A percentile compares a stretch with the other conserved stretches of the same genome.
phyloP scores from a whole-genome alignment of 2,329 filamentous ascomycete species.

The Penicillium capsulatum region DNA sequence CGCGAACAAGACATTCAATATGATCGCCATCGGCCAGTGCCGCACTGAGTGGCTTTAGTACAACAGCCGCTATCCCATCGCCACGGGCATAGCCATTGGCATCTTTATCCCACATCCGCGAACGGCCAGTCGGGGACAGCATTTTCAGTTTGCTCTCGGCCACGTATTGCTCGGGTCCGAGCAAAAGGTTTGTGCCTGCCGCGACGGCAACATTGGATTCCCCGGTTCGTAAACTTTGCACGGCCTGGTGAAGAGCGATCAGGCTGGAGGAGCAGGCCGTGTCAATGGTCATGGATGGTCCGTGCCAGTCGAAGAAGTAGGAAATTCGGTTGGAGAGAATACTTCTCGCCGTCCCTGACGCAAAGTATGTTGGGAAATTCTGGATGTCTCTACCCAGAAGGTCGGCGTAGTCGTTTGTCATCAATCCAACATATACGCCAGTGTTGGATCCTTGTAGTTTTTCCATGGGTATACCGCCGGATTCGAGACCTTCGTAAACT shows the following conservation, averaged over 20 bases:
- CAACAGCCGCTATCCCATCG: slow-evolving; percentile 50
- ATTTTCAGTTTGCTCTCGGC: slow-evolving; percentile 37
- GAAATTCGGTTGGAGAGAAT: slow-evolving; percentile 42
- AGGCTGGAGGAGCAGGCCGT: slow-evolving; percentile 47
- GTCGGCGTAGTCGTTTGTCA: slow-evolving; percentile 27
- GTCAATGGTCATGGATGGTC: slow-evolving; percentile 44
- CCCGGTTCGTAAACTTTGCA: slow-evolving; percentile 28
- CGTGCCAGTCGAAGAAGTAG: slow-evolving; percentile 35
- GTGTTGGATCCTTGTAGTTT: slow-evolving; percentile 24
- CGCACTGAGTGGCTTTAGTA: slow-evolving; percentile 49
- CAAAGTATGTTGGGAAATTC: slow-evolving; percentile 22
- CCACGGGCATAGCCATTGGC: slow-evolving; percentile 52
- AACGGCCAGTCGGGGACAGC: slow-evolving; percentile 52
- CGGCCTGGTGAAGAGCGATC: slow-evolving; percentile 35
- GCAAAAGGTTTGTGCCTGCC: slow-evolving; percentile 25
- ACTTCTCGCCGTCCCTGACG: slow-evolving; percentile 34
- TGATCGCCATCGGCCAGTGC: slow-evolving; percentile 48
- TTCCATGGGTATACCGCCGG: slow-evolving; percentile 23
- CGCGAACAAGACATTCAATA: slow-evolving; percentile 41
- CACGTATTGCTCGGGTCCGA: slow-evolving; percentile 32
- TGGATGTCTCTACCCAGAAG: slow-evolving; percentile 22
- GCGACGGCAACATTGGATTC: slow-evolving; percentile 25
- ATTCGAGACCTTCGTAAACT: slow-evolving; percentile 26
- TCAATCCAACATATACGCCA: slow-evolving; percentile 25
- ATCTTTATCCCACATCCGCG: slow-evolving; percentile 45